Evolutionary conservation across 2,329 filamentous ascomycete genomes (phyloP), one percentile per base, ranked within the genome.

Genomic region (Colletotrichum abscissum): DNA sequence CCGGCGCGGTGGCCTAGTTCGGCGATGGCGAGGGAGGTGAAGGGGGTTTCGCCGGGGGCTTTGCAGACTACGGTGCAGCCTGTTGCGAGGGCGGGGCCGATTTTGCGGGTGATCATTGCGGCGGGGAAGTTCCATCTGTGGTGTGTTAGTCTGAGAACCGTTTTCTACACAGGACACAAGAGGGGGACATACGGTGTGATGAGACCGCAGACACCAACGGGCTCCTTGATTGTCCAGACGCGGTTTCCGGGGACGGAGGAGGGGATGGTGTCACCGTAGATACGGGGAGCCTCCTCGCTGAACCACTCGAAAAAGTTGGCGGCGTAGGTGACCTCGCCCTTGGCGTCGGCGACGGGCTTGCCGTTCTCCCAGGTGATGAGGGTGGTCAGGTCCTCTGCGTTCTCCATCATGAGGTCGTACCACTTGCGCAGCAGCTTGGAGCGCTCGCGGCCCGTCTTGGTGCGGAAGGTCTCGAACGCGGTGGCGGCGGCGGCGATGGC

Each of bases 41-140:
- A 97, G 0, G 96, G 97, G 1, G 97, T 98, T 86, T 98, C 96
- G 62, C 92, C 92, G 1, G 96, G 95, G 19, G 95, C 93, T 83
- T 99, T 99, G 78, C 92, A 92, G 1, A 98, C 95, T 2, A 97
- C 94, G 0, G 96, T 98, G 85, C 96, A 98, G 72, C 97, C 97
- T n/a, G 95, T 95, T 22, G 97, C 97, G 69, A 98, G 88, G 9
- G 93, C 94, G 1, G 94, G 91, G 2, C 89, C 92, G 63, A 92
- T 87, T 81, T 93, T 93, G 73, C 92, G 85, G 7, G 91, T 93
- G 76, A 94, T 90, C 92, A 94, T 94, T 63, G 92, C 92, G 3
- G 92, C 90, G 14, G 93, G 93, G 79, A 97, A 97, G 84, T 97
- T 97, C 95, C 94, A 97, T 69, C 88, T 89, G 70, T 1, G 6